phyloP scores from a whole-genome alignment of 306 rosid genomes.

The Glycine soja region DNA sequence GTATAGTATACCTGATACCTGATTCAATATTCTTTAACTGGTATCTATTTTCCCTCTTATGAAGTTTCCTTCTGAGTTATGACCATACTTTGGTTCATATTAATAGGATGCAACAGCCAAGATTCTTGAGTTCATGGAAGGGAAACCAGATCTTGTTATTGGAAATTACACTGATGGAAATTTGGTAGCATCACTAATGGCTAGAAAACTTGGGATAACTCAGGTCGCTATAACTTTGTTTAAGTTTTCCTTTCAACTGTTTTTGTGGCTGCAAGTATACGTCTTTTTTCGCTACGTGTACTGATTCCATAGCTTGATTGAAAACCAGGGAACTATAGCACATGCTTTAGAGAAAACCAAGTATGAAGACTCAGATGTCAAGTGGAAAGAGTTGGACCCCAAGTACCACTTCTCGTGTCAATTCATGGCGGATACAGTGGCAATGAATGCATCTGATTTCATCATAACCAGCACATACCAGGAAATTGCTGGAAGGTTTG shows the following conservation, averaged over 20 bases:
- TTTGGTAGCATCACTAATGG: conserved; percentile 85
- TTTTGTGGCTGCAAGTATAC: not conserved
- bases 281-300: conserved; percentile 18
- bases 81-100: conserved; percentile 12
- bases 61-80: conserved; percentile 10
- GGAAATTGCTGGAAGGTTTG: conserved; percentile 96
- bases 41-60: conserved; percentile 2
- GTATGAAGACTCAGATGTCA: conserved; percentile 89
- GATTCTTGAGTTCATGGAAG: conserved; percentile 73
- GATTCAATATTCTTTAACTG: not conserved
- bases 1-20: not conserved
- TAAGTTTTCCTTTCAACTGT: conserved; percentile 32
- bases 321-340: conserved; percentile 82
- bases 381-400: conserved; percentile 90
- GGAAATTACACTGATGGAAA: conserved; percentile 97
- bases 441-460: conserved; percentile 95
- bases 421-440: conserved; percentile 83
- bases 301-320: conserved; percentile 22
- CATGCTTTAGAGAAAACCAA: conserved; percentile 97
- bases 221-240: conserved; percentile 58
- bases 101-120: conserved; percentile 75
- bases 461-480: conserved; percentile 94
- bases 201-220: conserved; percentile 84
- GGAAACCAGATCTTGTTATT: conserved; percentile 82
- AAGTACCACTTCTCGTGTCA: conserved; percentile 97